Evolutionary conservation across 805 yeast genomes (phyloP), one percentile per base, ranked within the genome.

Genomic region (Jamesozyma rosinii): DNA sequence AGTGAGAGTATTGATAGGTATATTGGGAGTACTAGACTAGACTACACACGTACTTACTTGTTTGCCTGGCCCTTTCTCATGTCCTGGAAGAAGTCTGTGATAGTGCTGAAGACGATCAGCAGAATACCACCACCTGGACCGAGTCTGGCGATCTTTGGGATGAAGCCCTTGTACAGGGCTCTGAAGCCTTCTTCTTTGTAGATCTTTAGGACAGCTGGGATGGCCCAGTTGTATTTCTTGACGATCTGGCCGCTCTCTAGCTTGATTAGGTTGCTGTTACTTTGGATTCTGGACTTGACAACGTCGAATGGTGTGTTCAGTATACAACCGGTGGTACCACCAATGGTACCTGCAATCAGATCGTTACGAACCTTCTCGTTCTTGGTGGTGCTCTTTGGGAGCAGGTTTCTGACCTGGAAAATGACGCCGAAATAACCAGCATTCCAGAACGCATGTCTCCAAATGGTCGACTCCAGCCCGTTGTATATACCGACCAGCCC

Each of bases 101-200:
- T 79, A 20, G 87, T 73, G 36, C 96, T 87, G 74, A 88, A 92
- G n/a, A 92, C 98, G 39, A 92, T 97, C 63, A 92, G 75, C 59
- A 92, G 71, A 53, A 92, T 88, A 72, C 99, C 99, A 65, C 99
- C 99, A 60, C 99, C 99, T 48, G 99, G 98, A 38, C 97, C 98
- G 53, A 92, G 74, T 76, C 99, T 81, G 61, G 92, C 73, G 11
- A 92, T 97, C 73, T 92, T 92, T 53, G 99, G 99, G 50, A 89
- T 63, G 76, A 92, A 90, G 34, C 98, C 98, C 70, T 89, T 90
- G 68, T 89, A 90, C 46, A 92, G 75, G 6, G 97, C 96, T 39
- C 68, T 71, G 55, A 87, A 76, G 26, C 99, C 98, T 73, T 92
- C 99, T 67, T 90, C 97, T 35, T 50, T 51, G 56, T 79, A 78